These are phyloP conservation scores for Mycena venus DNA, from an alignment of 768 basidiomycete genomes.

Conservation along the genomic window DNA sequence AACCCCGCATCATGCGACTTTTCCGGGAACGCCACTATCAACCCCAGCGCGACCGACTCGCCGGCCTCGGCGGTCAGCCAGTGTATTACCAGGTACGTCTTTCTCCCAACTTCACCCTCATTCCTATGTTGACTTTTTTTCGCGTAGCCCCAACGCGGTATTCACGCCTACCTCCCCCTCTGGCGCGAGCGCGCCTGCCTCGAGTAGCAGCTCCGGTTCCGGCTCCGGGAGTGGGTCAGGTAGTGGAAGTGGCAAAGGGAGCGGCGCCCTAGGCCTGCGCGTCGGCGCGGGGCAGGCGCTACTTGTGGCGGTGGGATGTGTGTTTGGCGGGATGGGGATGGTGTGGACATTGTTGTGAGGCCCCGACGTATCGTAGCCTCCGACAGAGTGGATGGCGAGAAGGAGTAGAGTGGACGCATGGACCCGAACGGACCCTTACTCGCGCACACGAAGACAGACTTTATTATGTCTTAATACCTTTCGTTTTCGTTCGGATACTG, in stretches of 20 bases:
- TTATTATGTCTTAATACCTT: too few relatives aligned
- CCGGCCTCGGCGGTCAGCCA: neutral
- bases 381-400: too few relatives aligned
- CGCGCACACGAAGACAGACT: too few relatives aligned
- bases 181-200: neutral
- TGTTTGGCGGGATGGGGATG: slow-evolving; percentile 16
- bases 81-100: slow-evolving; percentile 21
- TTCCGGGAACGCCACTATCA: slow-evolving; percentile 26
- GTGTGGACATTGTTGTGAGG: slow-evolving; percentile 2
- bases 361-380: too few relatives aligned
- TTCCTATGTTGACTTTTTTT: too few relatives aligned
- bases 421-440: too few relatives aligned
- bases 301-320: neutral
- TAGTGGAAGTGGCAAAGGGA: neutral
- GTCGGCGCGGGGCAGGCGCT: neutral
- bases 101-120: too few relatives aligned
- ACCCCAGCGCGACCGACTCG: neutral
- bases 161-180: slow-evolving; percentile 24
- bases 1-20: slow-evolving; percentile 26
- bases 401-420: too few relatives aligned
- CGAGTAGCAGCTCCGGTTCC: neutral
- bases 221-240: neutral
- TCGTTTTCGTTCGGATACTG: too few relatives aligned
- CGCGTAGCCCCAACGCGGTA: slow-evolving; percentile 26
- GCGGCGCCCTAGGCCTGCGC: slow-evolving; percentile 8